Conservation (phyloP, 352 stramenopile genomes). For the Globisporangium cederbergense region DNA sequence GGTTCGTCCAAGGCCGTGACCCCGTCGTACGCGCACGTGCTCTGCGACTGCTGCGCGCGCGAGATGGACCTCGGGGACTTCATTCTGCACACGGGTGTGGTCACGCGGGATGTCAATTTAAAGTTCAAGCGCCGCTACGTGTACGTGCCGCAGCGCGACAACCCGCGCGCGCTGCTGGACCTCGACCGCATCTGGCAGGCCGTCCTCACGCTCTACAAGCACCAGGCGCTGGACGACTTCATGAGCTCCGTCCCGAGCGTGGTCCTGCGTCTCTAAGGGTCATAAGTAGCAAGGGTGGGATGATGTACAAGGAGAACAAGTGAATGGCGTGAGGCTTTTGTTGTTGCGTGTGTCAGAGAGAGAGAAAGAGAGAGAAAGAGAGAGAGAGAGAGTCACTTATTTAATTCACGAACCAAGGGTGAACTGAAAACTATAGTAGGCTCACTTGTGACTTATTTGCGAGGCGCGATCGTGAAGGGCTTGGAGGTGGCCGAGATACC, state of each 20-base stretch:
- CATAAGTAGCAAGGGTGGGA: too few relatives aligned
- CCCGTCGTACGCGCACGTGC: slow-evolving; percentile 8
- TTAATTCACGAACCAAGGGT: neutral
- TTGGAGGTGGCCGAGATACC: slow-evolving; percentile 36
- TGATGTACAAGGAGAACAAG: too few relatives aligned
- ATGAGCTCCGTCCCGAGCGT: neutral
- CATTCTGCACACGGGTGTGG: neutral
- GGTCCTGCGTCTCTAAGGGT: neutral
- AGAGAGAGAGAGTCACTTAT: neutral
- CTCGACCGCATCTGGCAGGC: slow-evolving; percentile 17
- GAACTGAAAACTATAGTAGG: too few relatives aligned
- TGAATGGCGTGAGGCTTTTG: too few relatives aligned
- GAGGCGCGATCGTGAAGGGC: slow-evolving; percentile 58
- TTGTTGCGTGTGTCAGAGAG: too few relatives aligned
- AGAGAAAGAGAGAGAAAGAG: too few relatives aligned
- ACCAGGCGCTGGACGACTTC: neutral
- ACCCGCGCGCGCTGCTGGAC: slow-evolving; percentile 6
- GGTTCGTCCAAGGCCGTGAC: neutral
- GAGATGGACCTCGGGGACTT: slow-evolving; percentile 11
- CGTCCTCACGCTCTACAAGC: slow-evolving; percentile 10
- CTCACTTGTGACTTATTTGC: slow-evolving; percentile 8
- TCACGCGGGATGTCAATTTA: slow-evolving; percentile 2
- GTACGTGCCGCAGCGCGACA: slow-evolving; percentile 10
- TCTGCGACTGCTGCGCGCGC: slow-evolving; percentile 11
- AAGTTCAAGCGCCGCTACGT: slow-evolving; percentile 15